A percentile compares a stretch with the other conserved stretches of the same genome.
These are phyloP conservation scores for Guadua angustifolia DNA, from an alignment of 176 grass and related monocot genomes.

Conservation along the genomic window DNA sequence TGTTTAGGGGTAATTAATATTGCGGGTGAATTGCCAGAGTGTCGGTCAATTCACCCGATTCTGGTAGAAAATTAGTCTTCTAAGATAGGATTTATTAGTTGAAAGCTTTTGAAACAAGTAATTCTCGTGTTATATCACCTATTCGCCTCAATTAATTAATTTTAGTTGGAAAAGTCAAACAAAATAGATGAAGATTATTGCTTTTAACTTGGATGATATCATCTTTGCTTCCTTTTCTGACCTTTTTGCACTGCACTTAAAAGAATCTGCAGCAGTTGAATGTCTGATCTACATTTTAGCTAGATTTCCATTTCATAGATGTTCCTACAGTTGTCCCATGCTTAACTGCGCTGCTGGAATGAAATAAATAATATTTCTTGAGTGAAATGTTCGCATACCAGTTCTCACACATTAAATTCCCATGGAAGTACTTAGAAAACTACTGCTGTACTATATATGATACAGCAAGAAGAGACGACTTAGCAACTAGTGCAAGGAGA, in stretches of 20 bases:
- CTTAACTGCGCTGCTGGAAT: slow-evolving; percentile 1
- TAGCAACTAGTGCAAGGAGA: neutral
- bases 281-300: neutral
- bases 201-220: slow-evolving; percentile 5
- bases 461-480: neutral
- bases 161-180: neutral
- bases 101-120: neutral
- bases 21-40: too few relatives aligned
- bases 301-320: slow-evolving; percentile 10
- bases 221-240: slow-evolving; percentile 5
- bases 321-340: slow-evolving; percentile 26
- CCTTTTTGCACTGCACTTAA: neutral
- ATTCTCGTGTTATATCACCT: neutral
- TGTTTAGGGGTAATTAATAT: too few relatives aligned
- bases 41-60: neutral
- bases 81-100: neutral
- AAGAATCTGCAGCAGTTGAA: neutral
- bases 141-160: slow-evolving; percentile 13
- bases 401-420: neutral
- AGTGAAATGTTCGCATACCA: neutral
- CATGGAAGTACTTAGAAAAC: neutral
- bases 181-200: neutral
- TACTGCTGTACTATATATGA: slow-evolving; percentile 15
- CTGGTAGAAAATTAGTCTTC: neutral
- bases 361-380: slow-evolving; percentile 24